Evolutionary conservation across 768 basidiomycete species (phyloP).

Genomic region (Trametes elegans): DNA sequence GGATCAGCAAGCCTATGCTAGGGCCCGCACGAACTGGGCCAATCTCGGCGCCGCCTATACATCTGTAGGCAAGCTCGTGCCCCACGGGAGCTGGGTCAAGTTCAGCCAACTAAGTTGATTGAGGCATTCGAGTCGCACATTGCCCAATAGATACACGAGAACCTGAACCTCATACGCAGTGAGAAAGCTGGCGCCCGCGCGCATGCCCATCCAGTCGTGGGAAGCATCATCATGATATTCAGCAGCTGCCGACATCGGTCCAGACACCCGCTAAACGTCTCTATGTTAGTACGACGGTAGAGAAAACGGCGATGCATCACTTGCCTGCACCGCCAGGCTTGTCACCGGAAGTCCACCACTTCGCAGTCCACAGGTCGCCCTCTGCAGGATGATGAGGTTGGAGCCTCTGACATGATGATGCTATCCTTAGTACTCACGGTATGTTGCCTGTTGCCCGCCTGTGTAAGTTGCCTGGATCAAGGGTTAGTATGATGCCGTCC

Average conservation of each 20-base stretch:
- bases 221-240: not conserved
- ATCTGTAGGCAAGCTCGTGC: too few relatives aligned
- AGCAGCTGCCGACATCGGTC: constrained; percentile 49
- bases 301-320: constrained; percentile 12
- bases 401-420: not conserved
- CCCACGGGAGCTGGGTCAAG: too few relatives aligned
- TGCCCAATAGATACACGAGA: constrained; percentile 1
- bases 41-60: too few relatives aligned
- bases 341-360: constrained; percentile 64
- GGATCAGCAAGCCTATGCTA: too few relatives aligned
- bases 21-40: too few relatives aligned
- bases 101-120: too few relatives aligned
- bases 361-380: constrained; percentile 55
- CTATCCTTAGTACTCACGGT: constrained; percentile 33
- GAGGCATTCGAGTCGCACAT: too few relatives aligned
- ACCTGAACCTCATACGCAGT: too few relatives aligned
- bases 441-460: constrained; percentile 46
- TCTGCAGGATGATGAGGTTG: too few relatives aligned
- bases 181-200: too few relatives aligned
- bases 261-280: constrained; percentile 50
- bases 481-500: not conserved
- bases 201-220: too few relatives aligned
- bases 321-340: constrained; percentile 50
- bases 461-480: constrained; percentile 39
- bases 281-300: not conserved